A percentile compares a stretch with the other conserved stretches of the same genome.
These are phyloP conservation scores for Choiromyces venosus DNA, from an alignment of 495 filamentous ascomycete genomes.

Conservation along the genomic window DNA sequence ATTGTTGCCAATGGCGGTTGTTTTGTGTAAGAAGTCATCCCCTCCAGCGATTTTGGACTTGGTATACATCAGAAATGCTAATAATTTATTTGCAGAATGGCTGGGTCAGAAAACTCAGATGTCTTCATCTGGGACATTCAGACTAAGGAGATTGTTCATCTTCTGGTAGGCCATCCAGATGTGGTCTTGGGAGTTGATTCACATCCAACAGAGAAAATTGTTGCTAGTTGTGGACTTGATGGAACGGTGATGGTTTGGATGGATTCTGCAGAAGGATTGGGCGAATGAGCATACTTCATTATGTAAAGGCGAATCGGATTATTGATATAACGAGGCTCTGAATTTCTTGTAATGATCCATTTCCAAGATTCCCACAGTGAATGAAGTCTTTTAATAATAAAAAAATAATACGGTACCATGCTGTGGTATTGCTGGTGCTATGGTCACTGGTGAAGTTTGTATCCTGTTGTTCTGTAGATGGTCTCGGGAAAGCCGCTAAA, in stretches of 20 bases:
- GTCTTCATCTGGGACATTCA: slow-evolving; percentile 86
- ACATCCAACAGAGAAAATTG: slow-evolving; percentile 44
- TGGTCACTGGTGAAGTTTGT: neutral
- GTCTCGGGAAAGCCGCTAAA: neutral
- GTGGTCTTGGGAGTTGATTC: slow-evolving; percentile 83
- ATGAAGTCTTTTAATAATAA: neutral
- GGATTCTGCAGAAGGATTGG: slow-evolving; percentile 27
- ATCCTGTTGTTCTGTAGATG: neutral
- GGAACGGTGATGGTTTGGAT: slow-evolving; percentile 60
- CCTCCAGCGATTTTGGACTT: slow-evolving; percentile 39
- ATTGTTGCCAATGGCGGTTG: slow-evolving; percentile 52
- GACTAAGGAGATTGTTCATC: slow-evolving; percentile 74
- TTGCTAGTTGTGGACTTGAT: slow-evolving; percentile 63
- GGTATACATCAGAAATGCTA: neutral
- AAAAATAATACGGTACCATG: neutral
- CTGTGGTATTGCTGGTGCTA: neutral
- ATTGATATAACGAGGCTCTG: neutral
- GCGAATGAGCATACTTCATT: neutral
- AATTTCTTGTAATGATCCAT: neutral
- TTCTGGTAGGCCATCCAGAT: slow-evolving; percentile 63
- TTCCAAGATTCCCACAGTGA: neutral
- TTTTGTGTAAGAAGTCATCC: slow-evolving; percentile 52
- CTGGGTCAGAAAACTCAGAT: slow-evolving; percentile 79
- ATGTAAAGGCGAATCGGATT: neutral
- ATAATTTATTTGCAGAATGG: slow-evolving; percentile 46